Evolutionary conservation across 2,329 filamentous ascomycete species (phyloP), one percentile per base, ranked within the genome.

Genomic region (Trichoderma hamatum): DNA sequence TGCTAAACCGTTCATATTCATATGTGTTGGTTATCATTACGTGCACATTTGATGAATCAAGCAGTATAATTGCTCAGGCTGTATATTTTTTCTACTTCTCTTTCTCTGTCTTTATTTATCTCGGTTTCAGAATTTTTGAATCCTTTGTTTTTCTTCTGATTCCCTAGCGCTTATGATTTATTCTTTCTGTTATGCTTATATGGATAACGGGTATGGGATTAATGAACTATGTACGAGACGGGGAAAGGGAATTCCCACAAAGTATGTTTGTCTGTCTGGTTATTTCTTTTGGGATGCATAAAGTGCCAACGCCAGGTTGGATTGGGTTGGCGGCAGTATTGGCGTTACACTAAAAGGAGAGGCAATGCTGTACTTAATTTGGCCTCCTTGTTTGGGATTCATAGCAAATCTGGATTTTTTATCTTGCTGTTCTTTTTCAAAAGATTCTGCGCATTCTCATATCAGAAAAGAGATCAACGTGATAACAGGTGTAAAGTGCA

Each of bases 281-380:
- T 19, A 39, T 49, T n/a, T 61, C 49, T 67, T 60, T 43, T 60
- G 30, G 56, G 26, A 61, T 61, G 55, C 54, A 67, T 67, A 46
- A 46, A 46, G 52, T 46, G 65, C 32, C 43, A 54, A 52, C 36
- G 43, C 46, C 65, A 21, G 19, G 21, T 64, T 54, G 49, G 55
- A 52, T 61, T 59, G 54, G 65, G 56, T 30, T 39, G 65, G 39
- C 55, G 64, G 49, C 19, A 43, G 66, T 24, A 60, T 59, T 61
- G 68, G 68, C 68, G 68, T 69, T 66, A 55, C 26, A 26, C 13
- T 46, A 52, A 24, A 52, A 21, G 11, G 59, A 26, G 49, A 54
- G 67, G n/a, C 32, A 61, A 49, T 14, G n/a, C 28, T 34, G 21
- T 39, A 24, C n/a, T 34, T 49, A 19, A 19, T 30, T 67, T 67